These are phyloP conservation scores for Coelastrella sp. DNA, from an alignment of 139 green algal genomes.

Conservation along the genomic window DNA sequence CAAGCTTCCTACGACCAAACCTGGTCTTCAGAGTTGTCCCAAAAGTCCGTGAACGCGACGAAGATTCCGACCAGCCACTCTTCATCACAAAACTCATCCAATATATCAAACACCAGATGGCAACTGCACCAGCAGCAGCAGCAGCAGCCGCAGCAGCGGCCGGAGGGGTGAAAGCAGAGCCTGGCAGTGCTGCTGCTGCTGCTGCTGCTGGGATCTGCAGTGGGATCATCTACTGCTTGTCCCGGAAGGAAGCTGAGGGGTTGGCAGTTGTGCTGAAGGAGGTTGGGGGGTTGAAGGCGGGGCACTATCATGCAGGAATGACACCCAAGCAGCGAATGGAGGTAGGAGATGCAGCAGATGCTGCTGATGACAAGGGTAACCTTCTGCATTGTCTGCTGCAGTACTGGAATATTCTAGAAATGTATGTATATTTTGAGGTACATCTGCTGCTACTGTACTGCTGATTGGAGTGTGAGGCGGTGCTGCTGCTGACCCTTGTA, in stretches of 20 bases:
- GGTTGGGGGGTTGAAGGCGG: slow-evolving; percentile 56
- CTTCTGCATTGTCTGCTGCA: not conserved
- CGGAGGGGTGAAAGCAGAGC: not conserved
- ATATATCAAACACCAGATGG: slow-evolving; percentile 30
- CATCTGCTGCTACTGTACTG: no score
- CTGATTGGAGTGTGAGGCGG: no score
- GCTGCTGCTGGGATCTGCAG: slow-evolving; percentile 36
- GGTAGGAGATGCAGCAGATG: slow-evolving; percentile 43
- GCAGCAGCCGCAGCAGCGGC: not conserved
- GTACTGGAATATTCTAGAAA: no score
- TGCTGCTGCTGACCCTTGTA: no score
- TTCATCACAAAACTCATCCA: slow-evolving; percentile 53
- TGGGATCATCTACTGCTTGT: slow-evolving; percentile 96
- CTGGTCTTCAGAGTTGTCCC: slow-evolving; percentile 74
- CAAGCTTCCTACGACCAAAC: slow-evolving; percentile 89
- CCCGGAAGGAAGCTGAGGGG: slow-evolving; percentile 84
- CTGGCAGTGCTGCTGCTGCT: not conserved
- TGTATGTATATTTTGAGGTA: no score
- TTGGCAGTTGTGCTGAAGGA: slow-evolving; percentile 66
- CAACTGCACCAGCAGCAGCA: not conserved
- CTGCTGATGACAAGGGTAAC: not conserved
- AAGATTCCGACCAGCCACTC: slow-evolving; percentile 39
- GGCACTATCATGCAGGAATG: slow-evolving; percentile 94
- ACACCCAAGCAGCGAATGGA: slow-evolving; percentile 75
- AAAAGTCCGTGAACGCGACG: slow-evolving; percentile 67